These are phyloP conservation scores for Effrenium voratum DNA, from an alignment of 73 alveolate genomes.

Conservation along the genomic window DNA sequence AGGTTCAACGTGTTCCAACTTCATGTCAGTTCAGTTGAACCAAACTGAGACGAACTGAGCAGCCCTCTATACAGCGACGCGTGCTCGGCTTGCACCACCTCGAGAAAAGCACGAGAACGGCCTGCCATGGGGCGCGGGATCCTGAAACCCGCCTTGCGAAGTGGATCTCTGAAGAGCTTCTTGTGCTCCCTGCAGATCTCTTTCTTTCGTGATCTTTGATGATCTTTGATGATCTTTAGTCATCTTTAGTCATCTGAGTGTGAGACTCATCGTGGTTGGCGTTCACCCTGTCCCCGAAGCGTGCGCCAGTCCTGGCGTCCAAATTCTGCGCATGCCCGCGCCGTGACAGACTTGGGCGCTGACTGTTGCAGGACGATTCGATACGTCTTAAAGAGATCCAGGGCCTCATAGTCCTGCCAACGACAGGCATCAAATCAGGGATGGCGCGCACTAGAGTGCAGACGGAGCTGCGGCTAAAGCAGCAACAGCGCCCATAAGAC, in stretches of 20 bases:
- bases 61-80: neutral
- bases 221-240: neutral
- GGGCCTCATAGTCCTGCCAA: neutral
- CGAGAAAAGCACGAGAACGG: no score
- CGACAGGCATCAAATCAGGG: neutral
- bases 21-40: neutral
- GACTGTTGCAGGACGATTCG: neutral
- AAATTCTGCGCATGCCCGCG: neutral
- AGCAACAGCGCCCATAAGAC: conserved; percentile 14
- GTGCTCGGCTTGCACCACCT: conserved; percentile 23
- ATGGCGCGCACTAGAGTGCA: neutral
- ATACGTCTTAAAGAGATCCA: conserved; percentile 24
- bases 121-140: neutral
- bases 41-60: no score
- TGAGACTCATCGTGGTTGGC: neutral
- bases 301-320: neutral
- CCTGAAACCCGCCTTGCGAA: neutral
- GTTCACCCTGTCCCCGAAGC: conserved; percentile 6
- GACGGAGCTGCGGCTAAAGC: neutral
- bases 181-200: conserved; percentile 33
- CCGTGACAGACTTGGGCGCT: neutral
- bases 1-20: neutral
- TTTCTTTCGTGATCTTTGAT: neutral
- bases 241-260: neutral
- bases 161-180: conserved; percentile 19